Base-by-base conservation (phyloP, 345 rosid species). In the Acer negundo region DNA sequence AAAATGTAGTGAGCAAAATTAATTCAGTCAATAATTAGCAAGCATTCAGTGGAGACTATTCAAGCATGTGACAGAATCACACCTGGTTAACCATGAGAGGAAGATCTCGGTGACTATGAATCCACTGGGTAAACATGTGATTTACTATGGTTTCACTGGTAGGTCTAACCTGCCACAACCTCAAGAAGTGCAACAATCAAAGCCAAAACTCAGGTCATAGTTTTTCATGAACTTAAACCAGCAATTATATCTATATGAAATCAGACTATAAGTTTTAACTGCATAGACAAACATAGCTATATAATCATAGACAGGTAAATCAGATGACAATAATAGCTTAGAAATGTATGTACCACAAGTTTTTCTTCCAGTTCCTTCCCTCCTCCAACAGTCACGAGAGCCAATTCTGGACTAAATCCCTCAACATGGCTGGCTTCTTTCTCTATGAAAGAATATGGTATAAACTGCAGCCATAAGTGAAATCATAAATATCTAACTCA, bases 111-210 rank as follows among this genome's bases (percentile, higher is more conserved):
- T 96, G 81, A 78, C 99, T 94, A 68, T 94, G 97, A 82, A 92
- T 94, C 98, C 99, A 94, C 80, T 94, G 98, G 0, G 99, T 92
- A 84, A 96, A 92, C 98, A 92, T 91, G 82, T 91, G 97, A 91
- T 92, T 94, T 78, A 94, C 98, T 9, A 94, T 96, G 51, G 97
- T 96, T 87, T 94, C 97, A 81, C 98, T 94, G 17, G 97, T 93
- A 64, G 99, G 97, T 78, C 99, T 80, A 84, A 96, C 97, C 97
- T 96, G 99, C 88, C 92, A 94, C 86, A 89, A 87, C 94, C 98
- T 91, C 97, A 92, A 67, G 84, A 81, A 89, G 81, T 74, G 77
- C 80, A 84, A 85, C 86, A 89, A 87, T 91, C 95, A 92, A 89
- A 90, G 80, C 87, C 89, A 86, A 87, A 85, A 83, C 88, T 88